Conservation (phyloP, 768 basidiomycete genomes). For the Dacryopinax spathularia region DNA sequence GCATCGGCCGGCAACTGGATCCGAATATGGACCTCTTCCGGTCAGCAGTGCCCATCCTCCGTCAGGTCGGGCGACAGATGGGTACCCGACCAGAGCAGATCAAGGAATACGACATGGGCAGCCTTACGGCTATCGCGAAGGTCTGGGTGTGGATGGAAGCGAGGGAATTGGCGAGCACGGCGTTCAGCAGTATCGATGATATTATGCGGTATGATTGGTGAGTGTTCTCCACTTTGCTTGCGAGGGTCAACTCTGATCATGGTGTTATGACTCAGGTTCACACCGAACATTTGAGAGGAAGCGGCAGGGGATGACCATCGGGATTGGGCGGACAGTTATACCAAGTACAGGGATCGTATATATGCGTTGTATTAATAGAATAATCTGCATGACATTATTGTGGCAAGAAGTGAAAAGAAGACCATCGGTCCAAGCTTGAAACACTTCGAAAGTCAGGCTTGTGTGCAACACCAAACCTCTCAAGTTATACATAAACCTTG, state of each 20-base stretch:
- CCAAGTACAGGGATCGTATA: background rate
- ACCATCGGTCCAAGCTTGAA: no score
- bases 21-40: conserved; percentile 89
- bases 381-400: no score
- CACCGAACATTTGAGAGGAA: conserved; percentile 31
- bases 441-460: background rate
- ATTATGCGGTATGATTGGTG: conserved; percentile 79
- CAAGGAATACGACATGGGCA: conserved; percentile 47
- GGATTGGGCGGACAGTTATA: background rate
- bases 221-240: conserved; percentile 21
- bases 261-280: conserved; percentile 30
- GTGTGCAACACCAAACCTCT: background rate
- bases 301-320: background rate
- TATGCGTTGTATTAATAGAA: background rate
- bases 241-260: conserved; percentile 4
- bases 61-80: conserved; percentile 87
- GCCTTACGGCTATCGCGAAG: conserved; percentile 79
- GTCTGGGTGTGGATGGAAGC: conserved; percentile 95
- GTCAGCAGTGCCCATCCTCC: conserved; percentile 81
- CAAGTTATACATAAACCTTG: background rate
- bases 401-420: no score
- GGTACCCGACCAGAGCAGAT: conserved; percentile 47
- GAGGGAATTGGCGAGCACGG: conserved; percentile 65
- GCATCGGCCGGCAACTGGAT: conserved; percentile 88
- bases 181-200: conserved; percentile 69